These are phyloP conservation scores for Fennellomyces sp. DNA, from an alignment of 371 early-diverging fungal genomes.

Conservation along the genomic window DNA sequence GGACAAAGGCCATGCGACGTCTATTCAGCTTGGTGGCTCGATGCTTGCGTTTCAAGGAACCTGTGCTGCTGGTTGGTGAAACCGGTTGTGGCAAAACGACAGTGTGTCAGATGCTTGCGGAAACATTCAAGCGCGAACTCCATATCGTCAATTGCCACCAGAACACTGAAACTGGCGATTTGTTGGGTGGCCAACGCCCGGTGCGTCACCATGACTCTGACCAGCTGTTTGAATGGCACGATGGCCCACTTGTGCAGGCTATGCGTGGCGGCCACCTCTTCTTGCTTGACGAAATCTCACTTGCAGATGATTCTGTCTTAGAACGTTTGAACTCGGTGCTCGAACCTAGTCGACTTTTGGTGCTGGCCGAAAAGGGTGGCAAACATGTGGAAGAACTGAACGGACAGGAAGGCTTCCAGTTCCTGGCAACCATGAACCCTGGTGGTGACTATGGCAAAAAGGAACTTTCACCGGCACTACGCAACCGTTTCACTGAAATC, in stretches of 20 bases:
- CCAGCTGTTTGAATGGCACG: slow-evolving; percentile 92
- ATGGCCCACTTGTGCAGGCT: slow-evolving; percentile 94
- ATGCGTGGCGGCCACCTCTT: slow-evolving; percentile 96
- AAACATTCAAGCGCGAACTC: slow-evolving; percentile 64
- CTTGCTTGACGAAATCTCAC: slow-evolving; percentile 99
- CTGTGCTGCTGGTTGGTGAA: slow-evolving; percentile 97
- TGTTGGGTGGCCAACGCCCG: slow-evolving; percentile 98
- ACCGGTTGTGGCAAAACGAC: slow-evolving; percentile 99
- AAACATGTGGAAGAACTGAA: slow-evolving; percentile 73
- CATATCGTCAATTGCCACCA: slow-evolving; percentile 98
- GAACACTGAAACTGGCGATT: slow-evolving; percentile 96
- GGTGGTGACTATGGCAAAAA: slow-evolving; percentile 99
- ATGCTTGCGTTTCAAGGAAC: slow-evolving; percentile 88
- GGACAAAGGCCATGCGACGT: slow-evolving; percentile 95
- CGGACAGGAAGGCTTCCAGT: slow-evolving; percentile 82
- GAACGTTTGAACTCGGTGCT: slow-evolving; percentile 99
- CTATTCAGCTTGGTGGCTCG: slow-evolving; percentile 88
- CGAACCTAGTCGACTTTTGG: slow-evolving; percentile 89
- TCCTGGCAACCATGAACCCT: slow-evolving; percentile 99
- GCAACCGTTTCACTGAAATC: slow-evolving; percentile 99
- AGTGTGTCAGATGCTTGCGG: slow-evolving; percentile 93
- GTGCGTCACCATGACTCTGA: slow-evolving; percentile 71
- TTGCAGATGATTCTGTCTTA: slow-evolving; percentile 99
- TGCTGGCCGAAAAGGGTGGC: slow-evolving; percentile 93
- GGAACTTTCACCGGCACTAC: slow-evolving; percentile 98